These are phyloP conservation scores for Rhizopus sp. DNA, from an alignment of 371 early-diverging fungal genomes.

Conservation along the genomic window DNA sequence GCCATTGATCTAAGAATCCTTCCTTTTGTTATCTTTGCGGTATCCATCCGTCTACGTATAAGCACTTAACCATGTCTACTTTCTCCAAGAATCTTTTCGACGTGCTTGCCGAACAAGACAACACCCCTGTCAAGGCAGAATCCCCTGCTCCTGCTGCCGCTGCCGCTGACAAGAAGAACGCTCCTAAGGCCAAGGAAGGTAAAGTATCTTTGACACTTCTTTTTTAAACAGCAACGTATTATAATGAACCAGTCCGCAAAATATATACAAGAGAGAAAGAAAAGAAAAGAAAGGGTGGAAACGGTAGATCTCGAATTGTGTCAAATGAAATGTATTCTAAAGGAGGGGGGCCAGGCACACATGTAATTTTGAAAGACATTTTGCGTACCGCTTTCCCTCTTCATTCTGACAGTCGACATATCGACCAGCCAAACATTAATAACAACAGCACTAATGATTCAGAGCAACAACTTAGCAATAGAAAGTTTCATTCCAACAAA, in stretches of 20 bases:
- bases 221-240: no score
- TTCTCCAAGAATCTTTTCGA: conserved; percentile 65
- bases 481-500: background rate
- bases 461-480: no score
- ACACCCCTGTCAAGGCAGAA: conserved; percentile 42
- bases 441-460: no score
- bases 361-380: no score
- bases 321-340: no score
- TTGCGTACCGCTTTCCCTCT: no score
- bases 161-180: conserved; percentile 31
- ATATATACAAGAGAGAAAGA: background rate
- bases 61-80: conserved; percentile 47
- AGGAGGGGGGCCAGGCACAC: no score
- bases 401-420: no score
- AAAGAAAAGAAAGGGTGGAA: background rate
- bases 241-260: no score
- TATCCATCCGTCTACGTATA: conserved; percentile 43
- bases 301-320: no score
- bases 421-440: no score
- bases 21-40: conserved; percentile 26
- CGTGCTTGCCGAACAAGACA: conserved; percentile 64
- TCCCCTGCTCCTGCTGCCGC: conserved; percentile 20
- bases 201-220: conserved; percentile 3
- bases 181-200: conserved; percentile 33
- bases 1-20: conserved; percentile 13